Evolutionary conservation across 2,329 filamentous ascomycete species (phyloP).

Genomic region (Sclerotinia borealis): DNA sequence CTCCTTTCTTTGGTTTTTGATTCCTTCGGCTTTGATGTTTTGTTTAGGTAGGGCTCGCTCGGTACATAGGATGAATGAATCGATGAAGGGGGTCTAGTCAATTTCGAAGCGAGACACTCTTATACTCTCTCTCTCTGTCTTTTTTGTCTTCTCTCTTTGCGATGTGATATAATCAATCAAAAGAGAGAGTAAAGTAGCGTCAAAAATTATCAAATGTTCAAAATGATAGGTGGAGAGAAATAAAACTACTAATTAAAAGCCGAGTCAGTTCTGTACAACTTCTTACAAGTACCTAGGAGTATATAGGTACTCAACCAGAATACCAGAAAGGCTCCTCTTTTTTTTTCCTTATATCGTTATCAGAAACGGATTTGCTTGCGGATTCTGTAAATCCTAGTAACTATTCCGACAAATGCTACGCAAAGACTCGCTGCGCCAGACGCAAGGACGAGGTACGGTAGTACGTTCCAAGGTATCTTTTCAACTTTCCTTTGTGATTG

Average conservation of each 20-base stretch:
- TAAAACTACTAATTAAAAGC: neutral
- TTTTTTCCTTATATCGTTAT: neutral
- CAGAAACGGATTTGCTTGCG: neutral
- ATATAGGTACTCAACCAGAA: neutral
- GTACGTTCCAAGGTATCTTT: neutral
- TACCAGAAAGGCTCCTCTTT: neutral
- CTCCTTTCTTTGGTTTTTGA: neutral
- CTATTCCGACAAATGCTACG: slow-evolving; percentile 9
- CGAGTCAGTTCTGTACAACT: neutral
- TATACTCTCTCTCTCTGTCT: neutral
- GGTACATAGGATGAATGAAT: neutral
- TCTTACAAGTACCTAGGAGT: neutral
- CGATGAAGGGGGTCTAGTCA: slow-evolving; percentile 6
- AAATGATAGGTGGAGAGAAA: neutral
- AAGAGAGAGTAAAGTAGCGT: neutral
- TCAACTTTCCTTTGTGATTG: neutral
- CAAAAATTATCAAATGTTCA: neutral
- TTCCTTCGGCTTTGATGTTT: neutral
- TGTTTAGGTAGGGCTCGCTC: no score
- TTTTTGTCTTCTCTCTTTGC: neutral
- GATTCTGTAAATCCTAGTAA: neutral
- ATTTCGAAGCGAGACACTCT: slow-evolving; percentile 5
- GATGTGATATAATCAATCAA: neutral
- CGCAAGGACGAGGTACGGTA: slow-evolving; percentile 10
- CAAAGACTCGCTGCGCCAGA: slow-evolving; percentile 9